phyloP scores from a whole-genome alignment of 78 protist species.

The Chrysochromulina parva region DNA sequence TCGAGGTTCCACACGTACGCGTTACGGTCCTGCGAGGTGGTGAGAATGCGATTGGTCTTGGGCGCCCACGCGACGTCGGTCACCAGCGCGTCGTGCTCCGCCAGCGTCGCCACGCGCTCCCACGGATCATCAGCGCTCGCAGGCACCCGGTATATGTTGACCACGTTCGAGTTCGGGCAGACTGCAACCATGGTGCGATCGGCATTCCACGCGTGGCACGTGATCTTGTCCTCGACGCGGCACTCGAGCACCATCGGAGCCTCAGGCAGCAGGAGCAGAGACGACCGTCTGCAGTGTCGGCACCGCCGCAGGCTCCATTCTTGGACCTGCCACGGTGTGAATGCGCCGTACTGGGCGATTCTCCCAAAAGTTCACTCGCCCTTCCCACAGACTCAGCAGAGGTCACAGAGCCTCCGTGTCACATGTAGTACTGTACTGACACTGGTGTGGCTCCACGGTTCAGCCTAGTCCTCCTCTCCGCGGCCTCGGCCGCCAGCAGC shows the following conservation, averaged over 20 bases:
- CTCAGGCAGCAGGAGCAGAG: no score
- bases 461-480: no score
- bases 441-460: no score
- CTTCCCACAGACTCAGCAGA: no score
- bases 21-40: conserved; percentile 91
- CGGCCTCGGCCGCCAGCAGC: no score
- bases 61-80: conserved; percentile 91
- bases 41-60: conserved; percentile 80
- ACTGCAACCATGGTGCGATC: conserved; percentile 83
- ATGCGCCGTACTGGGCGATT: no score
- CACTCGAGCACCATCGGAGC: not conserved
- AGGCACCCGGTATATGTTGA: conserved; percentile 65
- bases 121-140: conserved; percentile 45
- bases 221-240: conserved; percentile 38
- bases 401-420: no score
- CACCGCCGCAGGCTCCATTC: no score
- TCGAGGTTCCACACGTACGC: conserved; percentile 92
- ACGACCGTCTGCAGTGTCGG: no score
- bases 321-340: no score
- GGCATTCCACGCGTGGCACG: conserved; percentile 83
- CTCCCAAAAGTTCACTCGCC: no score
- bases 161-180: conserved; percentile 81
- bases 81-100: conserved; percentile 87
- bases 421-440: no score
- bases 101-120: not conserved